Evolutionary conservation across 108 stramenopile genomes (phyloP).

Genomic region (Cyclotella choctawhatcheeana): DNA sequence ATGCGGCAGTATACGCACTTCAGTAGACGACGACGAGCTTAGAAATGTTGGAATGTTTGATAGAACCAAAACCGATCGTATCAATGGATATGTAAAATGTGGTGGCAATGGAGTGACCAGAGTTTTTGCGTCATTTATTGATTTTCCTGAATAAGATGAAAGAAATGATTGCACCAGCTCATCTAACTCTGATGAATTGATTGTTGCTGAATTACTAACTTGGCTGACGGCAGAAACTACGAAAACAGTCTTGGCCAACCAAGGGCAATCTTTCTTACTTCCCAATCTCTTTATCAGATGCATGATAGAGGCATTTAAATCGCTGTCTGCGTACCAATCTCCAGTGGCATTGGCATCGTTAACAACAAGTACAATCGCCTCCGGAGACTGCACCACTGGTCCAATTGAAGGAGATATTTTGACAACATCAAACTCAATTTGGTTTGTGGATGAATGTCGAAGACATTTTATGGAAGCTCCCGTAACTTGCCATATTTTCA

Average conservation of each 20-base stretch:
- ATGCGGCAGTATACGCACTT: conserved; percentile 69
- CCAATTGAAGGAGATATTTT: conserved; percentile 52
- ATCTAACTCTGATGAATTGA: conserved; percentile 12
- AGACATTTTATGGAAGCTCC: conserved; percentile 38
- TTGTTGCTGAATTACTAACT: too few relatives aligned
- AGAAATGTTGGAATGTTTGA: conserved; percentile 26
- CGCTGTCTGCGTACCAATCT: conserved; percentile 56
- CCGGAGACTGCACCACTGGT: conserved; percentile 55
- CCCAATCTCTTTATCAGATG: conserved; percentile 62
- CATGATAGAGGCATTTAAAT: conserved; percentile 57
- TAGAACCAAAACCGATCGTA: conserved; percentile 73
- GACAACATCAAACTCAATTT: conserved; percentile 57
- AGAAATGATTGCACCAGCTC: conserved; percentile 39
- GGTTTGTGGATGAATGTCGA: conserved; percentile 20
- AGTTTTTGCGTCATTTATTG: not conserved
- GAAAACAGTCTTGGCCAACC: conserved; percentile 80
- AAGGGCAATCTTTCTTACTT: conserved; percentile 53
- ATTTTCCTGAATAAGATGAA: conserved; percentile 32
- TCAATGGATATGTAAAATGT: conserved; percentile 52
- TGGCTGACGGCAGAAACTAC: conserved; percentile 54
- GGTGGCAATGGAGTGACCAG: conserved; percentile 53
- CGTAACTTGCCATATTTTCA: not conserved
- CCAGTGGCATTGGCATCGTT: conserved; percentile 61
- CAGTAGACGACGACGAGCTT: not conserved
- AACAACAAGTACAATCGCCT: conserved; percentile 81